Evolutionary conservation across 2,329 filamentous ascomycete species (phyloP), one percentile per base, ranked within the genome.

Genomic region (Escovopsis sp.): DNA sequence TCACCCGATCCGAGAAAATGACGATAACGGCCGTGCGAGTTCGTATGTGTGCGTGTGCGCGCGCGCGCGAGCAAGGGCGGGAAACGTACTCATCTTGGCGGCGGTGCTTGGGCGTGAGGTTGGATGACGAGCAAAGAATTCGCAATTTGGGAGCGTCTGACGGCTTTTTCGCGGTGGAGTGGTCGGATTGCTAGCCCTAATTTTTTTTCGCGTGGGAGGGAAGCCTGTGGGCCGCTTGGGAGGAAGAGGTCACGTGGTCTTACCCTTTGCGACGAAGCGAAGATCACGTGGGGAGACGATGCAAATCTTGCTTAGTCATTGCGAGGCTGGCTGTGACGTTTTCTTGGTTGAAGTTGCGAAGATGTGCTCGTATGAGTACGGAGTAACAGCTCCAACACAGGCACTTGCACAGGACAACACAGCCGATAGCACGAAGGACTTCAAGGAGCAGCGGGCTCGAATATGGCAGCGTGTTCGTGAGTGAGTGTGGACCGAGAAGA

Each of bases 51-150:
- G n/a, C n/a, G n/a, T n/a, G n/a, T n/a, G n/a, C n/a, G n/a, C n/a
- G 13, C 7, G 19, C 16, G 17, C 30, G 30, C 31, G 31, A 17
- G 31, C 30, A 18, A 16, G 23, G 39, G 28, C 31, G 9, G 31
- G 13, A 10, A 35, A 70, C 66, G 52, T 69, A 70, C 66, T 70
- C 66, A 70, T 70, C 62, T 68, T 70, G 64, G 56, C 65, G 61
- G 61, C 63, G 50, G 51, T 58, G 48, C 49, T 55, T 55, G 48
- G 53, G 45, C 52, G 53, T 54, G 56, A 55, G 49, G 54, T 56
- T 53, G 51, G 51, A 48, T 53, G 54, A 53, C 53, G 50, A 50
- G 50, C 47, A 44, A 50, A 48, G 47, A 50, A 51, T 56, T 54
- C 48, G 51, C 48, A 48, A 44, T 49, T 53, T 48, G 45, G 45